Base-by-base conservation (phyloP, 2,329 filamentous ascomycete species). In the Fusarium mangiferae region DNA sequence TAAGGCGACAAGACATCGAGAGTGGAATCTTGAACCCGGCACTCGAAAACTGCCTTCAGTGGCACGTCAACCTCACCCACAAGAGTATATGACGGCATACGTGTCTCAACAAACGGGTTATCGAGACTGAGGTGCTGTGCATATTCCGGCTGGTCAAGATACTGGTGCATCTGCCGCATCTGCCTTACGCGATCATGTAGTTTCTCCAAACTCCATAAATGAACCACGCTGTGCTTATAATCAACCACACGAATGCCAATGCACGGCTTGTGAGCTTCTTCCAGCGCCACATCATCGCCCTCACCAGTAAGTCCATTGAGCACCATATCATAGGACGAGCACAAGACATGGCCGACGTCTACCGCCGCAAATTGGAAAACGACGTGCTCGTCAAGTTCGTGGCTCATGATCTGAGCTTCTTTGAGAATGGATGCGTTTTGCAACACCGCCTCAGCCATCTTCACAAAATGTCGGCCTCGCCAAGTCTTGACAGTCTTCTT, bases 141-240 rank as follows among this genome's bases (percentile, higher is more conserved):
- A 79, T 98, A 98, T 80, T 98, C 96, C 3, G 96, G 96, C 66
- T 96, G 93, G 79, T 98, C 95, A 75, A 98, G 90, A 78, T 98
- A 98, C 81, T 98, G 96, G 80, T 98, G 93, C 90, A 98, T 94
- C 82, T 98, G 96, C 49, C 96, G 92, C 96, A 99, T 99, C 73
- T 94, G 90, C 60, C 94, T 90, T 17, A 98, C 91, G 35, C 96
- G 91, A 68, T 94, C 92, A 69, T 95, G 92, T 24, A 99, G 89
- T 82, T 98, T 99, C 79, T 97, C 92, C 61, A 99, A 82, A 63
- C 96, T 98, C 96, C 96, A 99, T 3, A 98, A 87, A 79, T 96
- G 94, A 38, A 98, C 92, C 24, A 98, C 93, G 52, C 88, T 89
- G 78, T 96, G 90, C 79, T 93, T 93, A 85, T 96, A 98, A 83